Percentiles rank a stretch among this genome's conserved stretches.
These are phyloP conservation scores for Pinus taeda DNA, from an alignment of 75 land plant genomes.

Conservation along the genomic window DNA sequence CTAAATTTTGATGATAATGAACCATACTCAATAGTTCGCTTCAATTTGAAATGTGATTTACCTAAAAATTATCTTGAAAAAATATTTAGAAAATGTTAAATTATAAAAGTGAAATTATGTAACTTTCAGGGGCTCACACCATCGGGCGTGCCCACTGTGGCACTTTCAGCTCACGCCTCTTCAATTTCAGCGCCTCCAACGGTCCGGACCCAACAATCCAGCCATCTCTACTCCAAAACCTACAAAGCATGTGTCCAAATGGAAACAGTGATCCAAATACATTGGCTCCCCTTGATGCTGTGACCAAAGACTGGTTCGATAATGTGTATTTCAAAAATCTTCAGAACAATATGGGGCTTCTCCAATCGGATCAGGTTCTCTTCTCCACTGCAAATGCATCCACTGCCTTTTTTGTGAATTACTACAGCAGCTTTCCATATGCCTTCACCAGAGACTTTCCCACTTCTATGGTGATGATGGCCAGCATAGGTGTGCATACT, in stretches of 20 bases:
- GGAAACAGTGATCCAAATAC: background rate
- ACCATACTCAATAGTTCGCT: no score
- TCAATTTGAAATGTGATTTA: no score
- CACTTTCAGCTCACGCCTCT: conserved; percentile 10
- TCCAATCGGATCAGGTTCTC: conserved; percentile 29
- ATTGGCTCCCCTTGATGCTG: conserved; percentile 16
- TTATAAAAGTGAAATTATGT: no score
- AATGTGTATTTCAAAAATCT: conserved; percentile 32
- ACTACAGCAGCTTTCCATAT: conserved; percentile 20
- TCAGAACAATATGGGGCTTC: conserved; percentile 13
- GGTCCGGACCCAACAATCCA: conserved; percentile 15
- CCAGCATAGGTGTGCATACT: conserved; percentile 44
- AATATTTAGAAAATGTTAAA: no score
- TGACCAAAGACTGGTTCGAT: conserved; percentile 27
- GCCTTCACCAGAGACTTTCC: conserved; percentile 46
- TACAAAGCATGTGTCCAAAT: conserved; percentile 12
- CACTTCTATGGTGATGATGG: conserved; percentile 67
- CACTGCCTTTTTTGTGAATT: conserved; percentile 22
- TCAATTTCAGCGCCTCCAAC: conserved; percentile 16
- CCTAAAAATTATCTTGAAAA: no score
- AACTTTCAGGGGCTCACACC: conserved; percentile 15
- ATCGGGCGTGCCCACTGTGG: conserved; percentile 15
- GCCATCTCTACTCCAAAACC: background rate
- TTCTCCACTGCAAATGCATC: conserved; percentile 11
- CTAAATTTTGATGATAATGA: no score